Base-by-base conservation (phyloP, 2,329 filamentous ascomycete species). In the Cryphonectria naterciae region DNA sequence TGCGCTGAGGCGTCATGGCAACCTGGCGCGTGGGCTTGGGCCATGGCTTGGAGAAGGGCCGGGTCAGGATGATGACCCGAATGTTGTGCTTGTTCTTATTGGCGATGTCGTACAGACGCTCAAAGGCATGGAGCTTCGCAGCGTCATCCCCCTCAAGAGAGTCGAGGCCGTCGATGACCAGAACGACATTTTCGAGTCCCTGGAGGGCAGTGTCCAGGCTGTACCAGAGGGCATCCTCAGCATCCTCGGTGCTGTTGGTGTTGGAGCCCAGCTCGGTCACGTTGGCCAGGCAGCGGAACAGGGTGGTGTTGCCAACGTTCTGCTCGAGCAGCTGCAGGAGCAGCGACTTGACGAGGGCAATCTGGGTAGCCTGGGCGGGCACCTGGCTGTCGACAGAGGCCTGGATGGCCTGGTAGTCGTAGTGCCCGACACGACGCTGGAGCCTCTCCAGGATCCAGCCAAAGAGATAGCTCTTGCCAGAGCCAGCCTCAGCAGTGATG, bases 241-340 rank as follows among this genome's bases (percentile, higher is more conserved):
- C 76, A 54, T 71, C 73, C 46, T 78, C 75, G 10, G 77, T 77
- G 72, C 76, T 74, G 62, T 71, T 75, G 37, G 76, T 75, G 49
- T 68, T 74, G 61, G 76, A 72, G 39, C 69, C 71, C 19, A 73
- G 71, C 66, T 73, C 71, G 19, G 71, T 73, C 67, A 73, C 71
- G 43, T 73, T 73, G 39, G 71, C 71, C 56, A 73, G 71, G 63
- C 66, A 71, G 46, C 71, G 71, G 71, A 73, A 73, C 63, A 73
- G 69, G 4, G 69, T 65, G 46, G 70, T 67, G 49, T 73, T 73
- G 67, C 71, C 71, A 2, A 73, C 71, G 22, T 73, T 73, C 49
- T 73, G 71, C 69, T 73, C 71, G 56, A 73, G 71, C 8, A 73
- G 67, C 69, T 73, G 71, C 66, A 73, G 46, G 37, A 73, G 37